These are phyloP conservation scores for Trifolium fragiferum DNA, from an alignment of 306 rosid species.

Conservation along the genomic window DNA sequence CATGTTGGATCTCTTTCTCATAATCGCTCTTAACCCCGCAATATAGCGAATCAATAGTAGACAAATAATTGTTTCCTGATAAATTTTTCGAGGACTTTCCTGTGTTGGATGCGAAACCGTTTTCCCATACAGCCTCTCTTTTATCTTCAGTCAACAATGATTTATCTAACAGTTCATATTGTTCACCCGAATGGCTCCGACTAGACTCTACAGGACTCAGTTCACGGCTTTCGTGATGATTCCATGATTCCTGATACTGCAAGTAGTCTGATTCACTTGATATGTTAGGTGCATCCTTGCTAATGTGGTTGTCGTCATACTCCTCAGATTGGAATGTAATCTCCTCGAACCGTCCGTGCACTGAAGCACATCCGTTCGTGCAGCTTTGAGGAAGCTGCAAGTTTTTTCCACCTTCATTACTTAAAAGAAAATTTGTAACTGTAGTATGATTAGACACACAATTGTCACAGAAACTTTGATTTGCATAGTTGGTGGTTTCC, in stretches of 20 bases:
- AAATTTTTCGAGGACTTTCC: constrained; percentile 46
- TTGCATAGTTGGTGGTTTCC: constrained; percentile 61
- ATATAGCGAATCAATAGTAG: constrained; percentile 43
- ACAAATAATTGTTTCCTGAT: constrained; percentile 52
- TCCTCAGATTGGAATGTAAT: constrained; percentile 65
- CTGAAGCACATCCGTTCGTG: constrained; percentile 63
- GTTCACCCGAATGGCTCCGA: constrained; percentile 70
- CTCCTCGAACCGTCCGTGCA: constrained; percentile 94
- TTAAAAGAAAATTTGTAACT: constrained; percentile 48
- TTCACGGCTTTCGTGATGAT: constrained; percentile 68
- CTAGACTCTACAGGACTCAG: constrained; percentile 69
- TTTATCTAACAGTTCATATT: constrained; percentile 55
- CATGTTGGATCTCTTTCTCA: constrained; percentile 61
- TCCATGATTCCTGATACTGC: constrained; percentile 60
- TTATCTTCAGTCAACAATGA: constrained; percentile 41
- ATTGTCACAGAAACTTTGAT: constrained; percentile 60
- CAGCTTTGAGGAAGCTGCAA: constrained; percentile 60
- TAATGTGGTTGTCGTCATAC: constrained; percentile 47
- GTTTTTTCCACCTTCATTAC: constrained; percentile 48
- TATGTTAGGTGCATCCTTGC: constrained; percentile 43
- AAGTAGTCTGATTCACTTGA: constrained; percentile 47
- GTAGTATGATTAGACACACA: constrained; percentile 65
- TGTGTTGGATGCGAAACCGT: constrained; percentile 10
- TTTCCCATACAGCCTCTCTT: constrained; percentile 45
- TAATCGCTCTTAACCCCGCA: constrained; percentile 43